Base-by-base conservation (phyloP, 2,329 filamentous ascomycete genomes). In the Aspergillus melleus region DNA sequence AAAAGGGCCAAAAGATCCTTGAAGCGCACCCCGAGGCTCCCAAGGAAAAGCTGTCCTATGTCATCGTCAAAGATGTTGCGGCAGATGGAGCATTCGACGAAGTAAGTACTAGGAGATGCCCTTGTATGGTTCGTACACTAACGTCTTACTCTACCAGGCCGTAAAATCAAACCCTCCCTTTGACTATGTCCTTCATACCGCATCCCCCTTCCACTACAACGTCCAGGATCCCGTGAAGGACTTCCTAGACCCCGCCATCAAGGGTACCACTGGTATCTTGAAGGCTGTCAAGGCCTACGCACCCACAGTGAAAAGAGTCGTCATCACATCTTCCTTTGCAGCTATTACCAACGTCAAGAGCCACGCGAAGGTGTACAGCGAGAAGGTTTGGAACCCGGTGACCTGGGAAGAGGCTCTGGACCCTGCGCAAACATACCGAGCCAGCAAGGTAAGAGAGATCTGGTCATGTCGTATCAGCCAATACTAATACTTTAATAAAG, bases 161-260 rank as follows among this genome's bases (percentile, higher is more conserved):
- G 81, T 88, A 52, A 79, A 85, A 63, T 86, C 84, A 16, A 79
- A 84, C 57, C 85, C 85, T 0, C 84, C 86, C 0, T 90, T 94
- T 63, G 88, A 91, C 67, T 87, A 84, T 50, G 89, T 94, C 52
- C 81, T 92, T 54, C 89, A 92, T 72, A 91, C 89, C 6, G 89
- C 90, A 2, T 88, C 85, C 0, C 90, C 91, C 0, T 93, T 90
- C 78, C 88, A 90, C 67, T 84, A 87, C 71, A 89, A 88, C 36
- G 86, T 95, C 57, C 62, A 91, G 39, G 84, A 88, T 64, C 87
- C 90, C 19, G 82, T 94, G 63, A 86, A 88, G 68, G 79, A 80
- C 61, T 77, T 87, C 30, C 74, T 87, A 39, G 85, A 87, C 64
- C 84, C 85, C 14, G 86, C 86, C 10, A 78, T 88, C 62, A 86